A percentile compares a stretch with the other conserved stretches of the same genome.
Evolutionary conservation across 2,329 filamentous ascomycete species (phyloP).

Genomic region (Bertia moriformis): DNA sequence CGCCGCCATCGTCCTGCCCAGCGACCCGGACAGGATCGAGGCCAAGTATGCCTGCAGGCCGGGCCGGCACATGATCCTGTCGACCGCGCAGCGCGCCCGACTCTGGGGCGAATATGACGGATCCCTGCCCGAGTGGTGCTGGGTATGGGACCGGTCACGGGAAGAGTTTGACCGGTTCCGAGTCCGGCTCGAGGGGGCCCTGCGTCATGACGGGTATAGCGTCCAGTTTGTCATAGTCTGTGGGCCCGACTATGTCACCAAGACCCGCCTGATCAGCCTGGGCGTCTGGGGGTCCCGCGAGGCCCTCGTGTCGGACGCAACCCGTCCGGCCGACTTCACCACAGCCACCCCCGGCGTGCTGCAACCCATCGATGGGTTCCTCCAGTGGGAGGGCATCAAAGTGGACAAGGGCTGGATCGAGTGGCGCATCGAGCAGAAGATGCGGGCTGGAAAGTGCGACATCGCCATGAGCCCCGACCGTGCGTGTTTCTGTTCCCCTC

Average conservation of each 20-base stretch:
- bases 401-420: too few relatives aligned
- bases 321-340: conserved; percentile 12
- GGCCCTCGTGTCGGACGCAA: conserved; percentile 10
- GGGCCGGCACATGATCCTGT: conserved; percentile 6
- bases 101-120: too few relatives aligned
- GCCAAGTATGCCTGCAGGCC: conserved; percentile 8
- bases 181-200: conserved; percentile 10
- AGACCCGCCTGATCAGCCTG: too few relatives aligned
- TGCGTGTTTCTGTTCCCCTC: too few relatives aligned
- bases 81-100: conserved; percentile 7
- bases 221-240: conserved; percentile 10
- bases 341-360: conserved; percentile 17
- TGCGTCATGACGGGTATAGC: conserved; percentile 5
- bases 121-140: too few relatives aligned
- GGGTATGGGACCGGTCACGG: too few relatives aligned
- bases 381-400: too few relatives aligned
- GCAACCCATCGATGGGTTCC: too few relatives aligned
- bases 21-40: conserved; percentile 9
- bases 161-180: too few relatives aligned
- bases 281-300: conserved; percentile 8
- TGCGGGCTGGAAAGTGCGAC: too few relatives aligned
- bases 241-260: conserved; percentile 10
- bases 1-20: conserved; percentile 14
- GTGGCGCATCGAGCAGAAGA: too few relatives aligned
- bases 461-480: too few relatives aligned